Conservation (phyloP, 1,139 yeast species). For the Yamadazyma triangularis region DNA sequence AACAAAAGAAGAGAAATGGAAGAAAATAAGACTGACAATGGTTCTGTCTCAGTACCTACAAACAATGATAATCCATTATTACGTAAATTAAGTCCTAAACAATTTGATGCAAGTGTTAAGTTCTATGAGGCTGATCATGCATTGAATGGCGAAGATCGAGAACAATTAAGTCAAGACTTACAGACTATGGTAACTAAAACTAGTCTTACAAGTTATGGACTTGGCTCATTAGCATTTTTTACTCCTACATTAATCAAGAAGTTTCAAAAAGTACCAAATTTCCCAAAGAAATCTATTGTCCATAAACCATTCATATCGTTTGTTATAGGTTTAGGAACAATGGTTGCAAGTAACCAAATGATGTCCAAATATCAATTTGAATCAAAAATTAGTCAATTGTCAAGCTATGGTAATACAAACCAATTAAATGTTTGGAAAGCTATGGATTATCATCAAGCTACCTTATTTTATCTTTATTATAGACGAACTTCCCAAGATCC, state of each 20-base stretch:
- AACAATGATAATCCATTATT: constrained; percentile 20
- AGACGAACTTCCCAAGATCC: constrained; percentile 31
- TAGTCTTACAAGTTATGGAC: constrained; percentile 22
- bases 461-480: constrained; percentile 34
- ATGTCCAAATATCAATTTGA: constrained; percentile 22
- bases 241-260: constrained; percentile 22
- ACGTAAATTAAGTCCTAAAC: constrained; percentile 27
- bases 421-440: constrained; percentile 32
- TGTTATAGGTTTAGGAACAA: constrained; percentile 24
- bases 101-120: constrained; percentile 33
- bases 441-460: constrained; percentile 34
- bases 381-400: constrained; percentile 10
- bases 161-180: constrained; percentile 27
- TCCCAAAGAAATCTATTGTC: constrained; percentile 10
- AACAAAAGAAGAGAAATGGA: too few species aligned
- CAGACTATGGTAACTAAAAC: constrained; percentile 21
- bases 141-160: constrained; percentile 28
- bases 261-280: constrained; percentile 1
- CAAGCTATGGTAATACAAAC: constrained; percentile 4
- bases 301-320: constrained; percentile 33
- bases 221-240: constrained; percentile 21
- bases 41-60: constrained; percentile 1
- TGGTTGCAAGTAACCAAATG: constrained; percentile 23
- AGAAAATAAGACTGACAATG: too few species aligned
- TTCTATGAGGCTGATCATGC: constrained; percentile 42